Base-by-base conservation (phyloP, 129 eudicot genomes). In the Dittrichia graveolens region DNA sequence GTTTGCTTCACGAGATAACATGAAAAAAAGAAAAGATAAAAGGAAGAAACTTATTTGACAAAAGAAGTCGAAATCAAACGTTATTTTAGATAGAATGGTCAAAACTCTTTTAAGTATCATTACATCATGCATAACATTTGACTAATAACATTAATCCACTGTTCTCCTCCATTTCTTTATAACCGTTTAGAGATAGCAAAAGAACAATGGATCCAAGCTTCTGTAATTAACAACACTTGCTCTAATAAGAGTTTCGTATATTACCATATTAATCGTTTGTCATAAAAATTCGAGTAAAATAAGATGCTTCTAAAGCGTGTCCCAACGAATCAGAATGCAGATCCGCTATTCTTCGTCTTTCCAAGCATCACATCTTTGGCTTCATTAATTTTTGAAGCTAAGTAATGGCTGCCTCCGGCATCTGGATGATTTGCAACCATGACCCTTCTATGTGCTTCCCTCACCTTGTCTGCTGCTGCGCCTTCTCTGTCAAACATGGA, bases 401-500 rank as follows among this genome's bases (percentile, higher is more conserved):
- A 84, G 77, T 84, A 89, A 71, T 89, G 92, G 69, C 93, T 89
- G 24, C 96, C 92, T 34, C 90, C 96, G 5, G 88, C 92, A 61
- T 91, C 95, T 15, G 91, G 94, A 81, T 87, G 95, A 79, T 91
- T 87, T 38, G 97, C 95, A n/a, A 87, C 87, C 97, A 91, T 91
- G 63, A 85, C 87, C 76, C 86, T 75, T 84, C 92, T 83, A 75
- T 91, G 97, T 10, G 97, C 97, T 78, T 91, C 97, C 81, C 75
- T 85, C 38, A 85, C 60, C 78, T 91, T 91, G 45, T 88, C 97
- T 18, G 77, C 63, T 4, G 83, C 77, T 0, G 82, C 81, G 15
- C 85, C 74, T 74, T 91, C 92, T 76, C 97, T 91, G 86, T 65
- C 67, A 60, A 49, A 67, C 47, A 44, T 6, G 37, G 5, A 39